These are phyloP conservation scores for Suillus clintonianus DNA, from an alignment of 768 basidiomycete genomes.

Conservation along the genomic window DNA sequence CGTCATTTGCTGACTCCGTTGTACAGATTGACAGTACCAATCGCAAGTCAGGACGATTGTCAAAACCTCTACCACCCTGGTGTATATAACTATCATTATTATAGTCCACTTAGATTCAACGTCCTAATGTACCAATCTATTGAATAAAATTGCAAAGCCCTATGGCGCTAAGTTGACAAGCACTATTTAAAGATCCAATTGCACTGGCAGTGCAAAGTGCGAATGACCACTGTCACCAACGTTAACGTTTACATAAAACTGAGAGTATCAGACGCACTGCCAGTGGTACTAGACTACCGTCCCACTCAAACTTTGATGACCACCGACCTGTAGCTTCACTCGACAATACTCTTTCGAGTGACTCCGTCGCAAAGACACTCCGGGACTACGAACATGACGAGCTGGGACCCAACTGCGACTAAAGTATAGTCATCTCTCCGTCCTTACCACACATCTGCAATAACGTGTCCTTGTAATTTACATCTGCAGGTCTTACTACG, in stretches of 20 bases:
- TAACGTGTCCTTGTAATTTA: not conserved
- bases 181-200: not conserved
- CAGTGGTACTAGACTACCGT: not conserved
- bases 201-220: not conserved
- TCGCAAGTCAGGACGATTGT: slow-evolving; percentile 22
- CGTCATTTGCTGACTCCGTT: not conserved
- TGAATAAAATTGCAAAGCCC: not conserved
- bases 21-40: slow-evolving; percentile 6
- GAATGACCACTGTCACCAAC: not conserved
- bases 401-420: slow-evolving; percentile 32
- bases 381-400: slow-evolving; percentile 18
- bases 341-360: not conserved
- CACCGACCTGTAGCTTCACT: not conserved
- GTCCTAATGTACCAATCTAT: not conserved
- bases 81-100: slow-evolving; percentile 10
- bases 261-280: not conserved
- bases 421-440: slow-evolving; percentile 22
- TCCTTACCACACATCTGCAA: not conserved
- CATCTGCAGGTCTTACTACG: slow-evolving; percentile 57
- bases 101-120: not conserved
- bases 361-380: not conserved
- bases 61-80: slow-evolving; percentile 24
- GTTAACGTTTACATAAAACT: not conserved
- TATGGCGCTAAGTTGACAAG: not conserved
- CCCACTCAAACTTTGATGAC: not conserved